Evolutionary conservation across 2,329 filamentous ascomycete genomes (phyloP), one percentile per base, ranked within the genome.

Genomic region (Helminthosporium solani): DNA sequence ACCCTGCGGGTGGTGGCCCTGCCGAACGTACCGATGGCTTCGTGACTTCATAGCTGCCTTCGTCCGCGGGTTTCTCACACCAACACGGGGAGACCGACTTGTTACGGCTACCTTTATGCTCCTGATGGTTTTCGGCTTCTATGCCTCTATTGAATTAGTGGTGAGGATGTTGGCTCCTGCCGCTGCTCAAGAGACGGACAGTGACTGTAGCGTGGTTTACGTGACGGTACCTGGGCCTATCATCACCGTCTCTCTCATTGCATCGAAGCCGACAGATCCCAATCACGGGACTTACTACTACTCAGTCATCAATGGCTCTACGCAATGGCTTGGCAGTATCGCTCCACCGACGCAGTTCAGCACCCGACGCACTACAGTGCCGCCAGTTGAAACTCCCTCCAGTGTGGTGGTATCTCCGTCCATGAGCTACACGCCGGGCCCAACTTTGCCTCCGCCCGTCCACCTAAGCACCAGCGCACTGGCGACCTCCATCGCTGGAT

Each of bases 201-300:
- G 51, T 3, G 53, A 60, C 35, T 69, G 66, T 49, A 67, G 61
- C 33, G 39, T 67, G 30, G 58, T 65, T 43, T 68, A 67, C 34
- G 60, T 68, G 25, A 67, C 64, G 7, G 46, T 67, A 7, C 64
- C 64, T 3, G 65, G 63, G 2, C 61, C 62, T 0, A 59, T 67
- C 40, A 60, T 66, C n/a, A 66, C 64, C 3, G 55, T 68, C 2
- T 66, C 64, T 5, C 56, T 68, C 6, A 57, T 67, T 20, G 57
- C 46, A 7, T 52, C 54, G 7, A 57, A 51, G 1, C 53, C 60
- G 3, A 53, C 53, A 2, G 54, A 64, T 39, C 54, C 61, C 28
- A 58, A 54, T 15, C 51, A 50, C 19, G 64, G 60, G 2, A 66
- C 63, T 9, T 69, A 66, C 57, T 68, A 61, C 49, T 70, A 61